Evolutionary conservation across 192 early-diverging fungal genomes (phyloP).

Genomic region (Phycomyces blakesleeanus): DNA sequence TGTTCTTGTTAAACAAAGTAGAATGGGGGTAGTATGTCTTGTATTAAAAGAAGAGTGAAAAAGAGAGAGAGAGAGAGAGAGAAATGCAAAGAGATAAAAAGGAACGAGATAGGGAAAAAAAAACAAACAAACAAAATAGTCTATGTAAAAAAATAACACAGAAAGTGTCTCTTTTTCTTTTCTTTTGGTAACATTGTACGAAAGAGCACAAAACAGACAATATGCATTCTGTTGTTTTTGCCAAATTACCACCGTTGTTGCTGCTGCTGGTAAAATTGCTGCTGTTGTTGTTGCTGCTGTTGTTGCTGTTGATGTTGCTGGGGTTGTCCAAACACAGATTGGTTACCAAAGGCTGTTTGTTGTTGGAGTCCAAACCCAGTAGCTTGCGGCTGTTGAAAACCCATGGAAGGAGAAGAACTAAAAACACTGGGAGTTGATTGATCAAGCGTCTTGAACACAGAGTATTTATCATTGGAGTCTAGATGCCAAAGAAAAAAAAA

Average conservation of each 20-base stretch:
- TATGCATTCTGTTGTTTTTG: no score
- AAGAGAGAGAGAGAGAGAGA: no score
- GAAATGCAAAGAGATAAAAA: no score
- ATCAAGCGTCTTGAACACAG: conserved; percentile 27
- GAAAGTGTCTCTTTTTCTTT: no score
- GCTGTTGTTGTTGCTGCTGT: background rate
- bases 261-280: background rate
- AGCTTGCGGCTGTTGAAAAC: background rate
- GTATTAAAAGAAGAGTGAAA: no score
- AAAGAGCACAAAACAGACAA: no score
- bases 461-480: conserved; percentile 28
- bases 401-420: background rate
- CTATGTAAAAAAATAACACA: no score
- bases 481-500: background rate
- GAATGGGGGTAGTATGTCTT: no score
- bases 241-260: background rate
- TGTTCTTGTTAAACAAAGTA: no score
- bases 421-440: conserved; percentile 27
- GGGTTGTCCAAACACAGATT: background rate
- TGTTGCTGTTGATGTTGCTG: conserved; percentile 1
- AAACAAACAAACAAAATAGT: no score
- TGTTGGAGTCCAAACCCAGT: conserved; percentile 12
- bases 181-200: no score
- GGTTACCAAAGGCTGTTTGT: conserved; percentile 4
- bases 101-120: no score